phyloP scores from a whole-genome alignment of 768 basidiomycete species.

The Cyathus striatus region DNA sequence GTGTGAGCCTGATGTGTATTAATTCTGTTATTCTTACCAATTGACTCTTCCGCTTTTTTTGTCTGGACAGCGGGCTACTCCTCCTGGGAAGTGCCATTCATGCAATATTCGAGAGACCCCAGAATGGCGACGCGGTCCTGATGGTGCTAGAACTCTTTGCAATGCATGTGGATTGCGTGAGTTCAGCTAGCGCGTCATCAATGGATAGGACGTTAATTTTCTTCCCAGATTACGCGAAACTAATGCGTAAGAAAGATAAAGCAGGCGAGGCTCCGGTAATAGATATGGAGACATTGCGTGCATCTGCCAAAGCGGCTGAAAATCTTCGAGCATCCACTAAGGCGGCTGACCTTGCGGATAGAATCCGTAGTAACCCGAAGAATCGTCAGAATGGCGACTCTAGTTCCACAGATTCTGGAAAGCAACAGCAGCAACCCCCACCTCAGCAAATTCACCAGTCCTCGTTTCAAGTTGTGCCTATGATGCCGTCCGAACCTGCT shows the following conservation, averaged over 20 bases:
- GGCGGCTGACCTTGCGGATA: constrained; percentile 36
- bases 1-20: constrained; percentile 47
- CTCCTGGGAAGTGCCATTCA: constrained; percentile 83
- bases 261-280: constrained; percentile 53
- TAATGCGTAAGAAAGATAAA: constrained; percentile 77
- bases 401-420: constrained; percentile 22
- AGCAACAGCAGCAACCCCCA: constrained; percentile 21
- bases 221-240: constrained; percentile 70
- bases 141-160: constrained; percentile 78
- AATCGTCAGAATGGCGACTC: constrained; percentile 21
- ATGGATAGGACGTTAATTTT: constrained; percentile 1
- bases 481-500: constrained; percentile 21
- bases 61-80: constrained; percentile 67
- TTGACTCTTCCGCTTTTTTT: constrained; percentile 21
- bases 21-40: constrained; percentile 1
- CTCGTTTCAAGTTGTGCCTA: constrained; percentile 51
- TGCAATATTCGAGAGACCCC: constrained; percentile 86
- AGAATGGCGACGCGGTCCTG: constrained; percentile 84
- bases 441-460: constrained; percentile 40
- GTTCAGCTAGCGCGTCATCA: constrained; percentile 22
- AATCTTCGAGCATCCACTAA: constrained; percentile 68
- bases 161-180: constrained; percentile 83
- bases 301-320: constrained; percentile 61
- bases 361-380: neutral
- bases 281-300: constrained; percentile 72